phyloP scores from a whole-genome alignment of 805 yeast species.

The Yamadazyma nakazawae region DNA sequence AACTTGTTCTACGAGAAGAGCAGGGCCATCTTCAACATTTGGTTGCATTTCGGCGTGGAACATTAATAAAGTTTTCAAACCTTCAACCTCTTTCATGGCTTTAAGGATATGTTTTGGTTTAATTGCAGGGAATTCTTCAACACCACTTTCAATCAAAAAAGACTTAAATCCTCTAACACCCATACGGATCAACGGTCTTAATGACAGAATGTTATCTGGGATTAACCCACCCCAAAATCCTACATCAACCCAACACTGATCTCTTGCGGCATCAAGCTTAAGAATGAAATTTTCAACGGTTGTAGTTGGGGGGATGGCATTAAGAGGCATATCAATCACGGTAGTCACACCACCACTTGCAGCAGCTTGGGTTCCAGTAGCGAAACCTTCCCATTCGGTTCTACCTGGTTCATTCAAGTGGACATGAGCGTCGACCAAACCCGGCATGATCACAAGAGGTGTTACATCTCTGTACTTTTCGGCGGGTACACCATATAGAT shows the following conservation, averaged over 20 bases:
- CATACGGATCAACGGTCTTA: constrained; percentile 70
- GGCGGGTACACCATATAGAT: constrained; percentile 36
- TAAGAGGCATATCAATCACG: constrained; percentile 92
- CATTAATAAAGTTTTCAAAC: constrained; percentile 68
- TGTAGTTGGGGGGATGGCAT: constrained; percentile 95
- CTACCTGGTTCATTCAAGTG: constrained; percentile 97
- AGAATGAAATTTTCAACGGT: constrained; percentile 69
- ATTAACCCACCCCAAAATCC: constrained; percentile 97
- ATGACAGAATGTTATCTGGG: constrained; percentile 68
- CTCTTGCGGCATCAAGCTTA: constrained; percentile 74
- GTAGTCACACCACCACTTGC: constrained; percentile 97
- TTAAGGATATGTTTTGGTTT: constrained; percentile 56
- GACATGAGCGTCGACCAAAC: constrained; percentile 90
- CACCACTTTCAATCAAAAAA: constrained; percentile 91
- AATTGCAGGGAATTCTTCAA: constrained; percentile 90
- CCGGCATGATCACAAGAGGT: constrained; percentile 75
- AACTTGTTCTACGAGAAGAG: constrained; percentile 21
- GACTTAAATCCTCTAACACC: constrained; percentile 96
- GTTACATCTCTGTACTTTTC: constrained; percentile 50
- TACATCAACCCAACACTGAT: constrained; percentile 87
- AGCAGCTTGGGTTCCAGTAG: constrained; percentile 92
- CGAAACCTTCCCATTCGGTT: constrained; percentile 98
- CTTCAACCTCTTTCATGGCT: constrained; percentile 65
- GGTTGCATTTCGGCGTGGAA: constrained; percentile 92
- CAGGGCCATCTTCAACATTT: constrained; percentile 15